Evolutionary conservation across 2,329 filamentous ascomycete genomes (phyloP).

Genomic region (Aspergillus sp.): DNA sequence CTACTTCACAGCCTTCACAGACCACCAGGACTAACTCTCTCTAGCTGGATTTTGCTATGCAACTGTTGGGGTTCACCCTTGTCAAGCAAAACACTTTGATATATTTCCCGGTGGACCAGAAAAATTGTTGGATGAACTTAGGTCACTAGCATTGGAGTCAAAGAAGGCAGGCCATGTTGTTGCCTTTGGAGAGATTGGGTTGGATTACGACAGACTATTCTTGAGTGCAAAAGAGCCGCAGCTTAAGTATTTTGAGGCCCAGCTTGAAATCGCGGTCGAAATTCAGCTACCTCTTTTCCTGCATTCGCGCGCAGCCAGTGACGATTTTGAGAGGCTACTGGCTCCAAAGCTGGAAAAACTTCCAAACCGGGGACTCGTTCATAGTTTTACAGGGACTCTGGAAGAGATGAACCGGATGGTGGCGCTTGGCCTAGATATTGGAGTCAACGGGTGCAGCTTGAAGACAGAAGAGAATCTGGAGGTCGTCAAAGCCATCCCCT

Average conservation of each 20-base stretch:
- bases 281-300: constrained; percentile 85
- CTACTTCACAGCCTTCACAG: constrained; percentile 18
- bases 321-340: constrained; percentile 77
- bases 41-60: constrained; percentile 78
- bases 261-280: constrained; percentile 74
- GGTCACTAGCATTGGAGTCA: constrained; percentile 61
- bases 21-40: constrained; percentile 11
- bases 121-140: constrained; percentile 58
- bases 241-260: constrained; percentile 78
- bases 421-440: constrained; percentile 79
- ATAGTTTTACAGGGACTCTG: constrained; percentile 87
- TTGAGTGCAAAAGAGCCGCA: constrained; percentile 78
- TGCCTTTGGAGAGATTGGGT: constrained; percentile 91
- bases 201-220: constrained; percentile 92
- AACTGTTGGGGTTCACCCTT: constrained; percentile 93
- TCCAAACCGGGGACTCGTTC: constrained; percentile 78
- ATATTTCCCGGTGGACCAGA: constrained; percentile 48
- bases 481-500: constrained; percentile 75
- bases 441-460: constrained; percentile 95
- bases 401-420: constrained; percentile 83
- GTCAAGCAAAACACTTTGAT: constrained; percentile 77
- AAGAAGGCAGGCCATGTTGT: constrained; percentile 61
- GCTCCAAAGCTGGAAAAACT: constrained; percentile 63
- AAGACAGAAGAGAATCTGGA: constrained; percentile 90
- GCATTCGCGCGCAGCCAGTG: constrained; percentile 83